A percentile compares a stretch with the other conserved stretches of the same genome.
These are phyloP conservation scores for Fraxinus dipetala DNA, from an alignment of 305 asterid species.

Conservation along the genomic window DNA sequence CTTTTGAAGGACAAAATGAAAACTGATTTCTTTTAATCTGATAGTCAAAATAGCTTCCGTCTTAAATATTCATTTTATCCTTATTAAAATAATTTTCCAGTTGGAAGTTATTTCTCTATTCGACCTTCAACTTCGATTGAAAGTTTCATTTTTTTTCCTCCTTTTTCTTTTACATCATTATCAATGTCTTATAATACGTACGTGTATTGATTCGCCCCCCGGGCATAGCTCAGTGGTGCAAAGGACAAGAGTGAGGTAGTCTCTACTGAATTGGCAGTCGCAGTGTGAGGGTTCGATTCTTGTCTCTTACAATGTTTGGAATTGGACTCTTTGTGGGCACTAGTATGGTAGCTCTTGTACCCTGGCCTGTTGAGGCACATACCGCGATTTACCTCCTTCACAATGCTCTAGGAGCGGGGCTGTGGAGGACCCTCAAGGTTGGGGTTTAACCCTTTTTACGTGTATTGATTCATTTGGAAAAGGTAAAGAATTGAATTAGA, in stretches of 20 bases:
- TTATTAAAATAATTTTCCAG: neutral
- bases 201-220: neutral
- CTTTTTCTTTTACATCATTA: neutral
- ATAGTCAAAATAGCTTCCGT: neutral
- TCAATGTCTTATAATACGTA: neutral
- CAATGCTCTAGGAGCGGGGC: too few species aligned
- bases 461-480: neutral
- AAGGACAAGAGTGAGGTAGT: too few species aligned
- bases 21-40: neutral
- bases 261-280: too few species aligned
- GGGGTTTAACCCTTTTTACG: too few species aligned
- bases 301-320: too few species aligned
- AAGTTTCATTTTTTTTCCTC: neutral
- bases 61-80: neutral
- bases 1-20: neutral
- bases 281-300: too few species aligned
- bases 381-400: too few species aligned
- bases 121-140: neutral
- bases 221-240: too few species aligned
- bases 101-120: neutral
- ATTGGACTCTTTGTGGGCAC: too few species aligned
- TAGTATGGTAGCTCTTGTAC: too few species aligned
- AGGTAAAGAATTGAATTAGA: neutral
- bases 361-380: too few species aligned
- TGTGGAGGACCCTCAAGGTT: too few species aligned